Conservation (phyloP, 495 filamentous ascomycete genomes). For the Aspergillus affinis region DNA sequence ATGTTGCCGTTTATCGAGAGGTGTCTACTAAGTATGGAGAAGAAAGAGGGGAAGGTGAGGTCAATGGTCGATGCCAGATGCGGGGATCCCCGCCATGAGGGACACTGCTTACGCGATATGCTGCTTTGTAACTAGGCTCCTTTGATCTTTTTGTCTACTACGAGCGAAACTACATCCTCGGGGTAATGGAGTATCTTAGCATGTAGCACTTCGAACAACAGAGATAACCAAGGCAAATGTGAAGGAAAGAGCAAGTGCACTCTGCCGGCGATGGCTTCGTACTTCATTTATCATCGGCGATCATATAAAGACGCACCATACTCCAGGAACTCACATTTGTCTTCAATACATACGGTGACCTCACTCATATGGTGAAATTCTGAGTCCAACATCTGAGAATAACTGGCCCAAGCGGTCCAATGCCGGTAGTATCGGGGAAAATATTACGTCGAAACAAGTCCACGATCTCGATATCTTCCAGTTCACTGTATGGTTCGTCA, state of each 20-base stretch:
- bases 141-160: neutral
- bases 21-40: too few relatives aligned
- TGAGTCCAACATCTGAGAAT: neutral
- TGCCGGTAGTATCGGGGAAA: neutral
- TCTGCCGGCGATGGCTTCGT: too few relatives aligned
- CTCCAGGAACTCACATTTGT: neutral
- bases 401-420: neutral
- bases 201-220: too few relatives aligned
- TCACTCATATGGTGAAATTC: constrained; percentile 4
- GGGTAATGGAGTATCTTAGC: too few relatives aligned
- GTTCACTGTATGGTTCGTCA: too few relatives aligned
- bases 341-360: neutral
- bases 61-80: neutral
- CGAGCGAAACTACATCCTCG: too few relatives aligned
- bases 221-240: too few relatives aligned
- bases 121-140: neutral
- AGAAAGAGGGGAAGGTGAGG: neutral
- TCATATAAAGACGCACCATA: neutral
- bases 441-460: constrained; percentile 2
- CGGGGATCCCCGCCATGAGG: too few relatives aligned
- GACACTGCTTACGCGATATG: neutral
- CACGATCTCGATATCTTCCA: neutral
- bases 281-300: too few relatives aligned
- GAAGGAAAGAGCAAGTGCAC: too few relatives aligned
- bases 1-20: neutral